Evolutionary conservation across 1,284 basidiomycete genomes (phyloP), one percentile per base, ranked within the genome.

Genomic region (Ceratobasidium theobromae): DNA sequence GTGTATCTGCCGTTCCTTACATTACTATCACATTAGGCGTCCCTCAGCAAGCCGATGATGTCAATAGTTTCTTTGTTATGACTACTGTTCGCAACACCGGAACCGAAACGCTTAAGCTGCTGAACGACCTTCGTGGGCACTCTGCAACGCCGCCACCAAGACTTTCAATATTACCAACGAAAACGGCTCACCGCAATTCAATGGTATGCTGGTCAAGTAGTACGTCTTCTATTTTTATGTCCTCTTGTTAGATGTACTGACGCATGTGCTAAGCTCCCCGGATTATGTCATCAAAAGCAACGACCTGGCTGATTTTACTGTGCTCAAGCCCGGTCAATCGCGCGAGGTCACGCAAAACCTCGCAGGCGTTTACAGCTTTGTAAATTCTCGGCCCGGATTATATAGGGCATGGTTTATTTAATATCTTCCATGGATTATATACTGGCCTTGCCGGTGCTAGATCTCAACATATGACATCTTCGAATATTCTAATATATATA

Each of bases 361-460:
- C 14, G 33, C 53, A 18, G 53, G 53, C 23, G 53, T 54, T 4
- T 54, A 54, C 23, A 54, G 40, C 23, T 54, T 54, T 32, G 40
- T 33, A 4, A 23, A 18, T 2, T n/a, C 32, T 2, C 32, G 53
- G n/a, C 12, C 53, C 3, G 53, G 53, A 8, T 12, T 38, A 9
- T 54, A 28, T 21, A 23, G 40, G 33, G 53, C 30, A 2, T 18
- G 53, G 8, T 38, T 16, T 8, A 38, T 38, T 38, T 8, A 8
- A 38, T 16, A 8, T 8, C 35, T 38, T 8, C 16, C 9, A 38
- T 8, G 18, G 8, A 45, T 18, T 4, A n/a, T 2, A 23, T 38
- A 18, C 35, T 35, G 14, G 33, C 16, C 23, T 18, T 28, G 4
- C 33, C n/a, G 16, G 40, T 38, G 9, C 8, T 8, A 38, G 35